A percentile compares a stretch with the other conserved stretches of the same genome.
phyloP scores from a whole-genome alignment of 176 grass and related monocot species.

The maize (Zea mays) region DNA sequence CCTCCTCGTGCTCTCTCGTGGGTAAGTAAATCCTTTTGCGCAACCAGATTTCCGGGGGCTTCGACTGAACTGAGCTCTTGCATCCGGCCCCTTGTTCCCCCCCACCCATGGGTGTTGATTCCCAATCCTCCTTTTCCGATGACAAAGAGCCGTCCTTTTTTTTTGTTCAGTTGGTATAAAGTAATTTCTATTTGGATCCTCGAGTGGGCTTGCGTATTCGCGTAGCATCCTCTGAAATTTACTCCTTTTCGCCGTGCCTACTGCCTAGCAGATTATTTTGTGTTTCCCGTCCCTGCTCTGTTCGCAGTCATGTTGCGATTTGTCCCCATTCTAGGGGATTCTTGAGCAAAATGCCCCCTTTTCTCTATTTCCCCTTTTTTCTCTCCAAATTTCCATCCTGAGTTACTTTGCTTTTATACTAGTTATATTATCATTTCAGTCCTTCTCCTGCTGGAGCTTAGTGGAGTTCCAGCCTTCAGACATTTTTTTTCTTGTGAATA shows the following conservation, averaged over 20 bases:
- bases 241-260: not conserved
- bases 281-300: not conserved
- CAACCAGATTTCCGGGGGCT: not conserved
- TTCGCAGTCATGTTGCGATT: constrained; percentile 24
- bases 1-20: not conserved
- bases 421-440: constrained; percentile 30
- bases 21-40: not conserved
- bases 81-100: not conserved
- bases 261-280: not conserved
- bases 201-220: not conserved
- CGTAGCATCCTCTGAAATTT: constrained; percentile 15
- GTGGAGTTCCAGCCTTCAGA: not conserved
- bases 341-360: constrained; percentile 33
- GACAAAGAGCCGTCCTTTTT: not conserved
- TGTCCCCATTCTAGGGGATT: constrained; percentile 39
- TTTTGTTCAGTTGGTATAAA: not conserved
- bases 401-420: not conserved
- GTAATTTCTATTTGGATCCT: constrained; percentile 26
- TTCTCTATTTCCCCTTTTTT: too few relatives aligned
- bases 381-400: too few relatives aligned
- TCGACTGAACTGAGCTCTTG: not conserved
- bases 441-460: not conserved
- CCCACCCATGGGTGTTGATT: not conserved
- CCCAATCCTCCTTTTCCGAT: not conserved
- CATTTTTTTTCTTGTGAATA: not conserved